Percentiles rank a stretch among this genome's conserved stretches.
Evolutionary conservation across 768 basidiomycete species (phyloP).

Genomic region (Mycena rosella): DNA sequence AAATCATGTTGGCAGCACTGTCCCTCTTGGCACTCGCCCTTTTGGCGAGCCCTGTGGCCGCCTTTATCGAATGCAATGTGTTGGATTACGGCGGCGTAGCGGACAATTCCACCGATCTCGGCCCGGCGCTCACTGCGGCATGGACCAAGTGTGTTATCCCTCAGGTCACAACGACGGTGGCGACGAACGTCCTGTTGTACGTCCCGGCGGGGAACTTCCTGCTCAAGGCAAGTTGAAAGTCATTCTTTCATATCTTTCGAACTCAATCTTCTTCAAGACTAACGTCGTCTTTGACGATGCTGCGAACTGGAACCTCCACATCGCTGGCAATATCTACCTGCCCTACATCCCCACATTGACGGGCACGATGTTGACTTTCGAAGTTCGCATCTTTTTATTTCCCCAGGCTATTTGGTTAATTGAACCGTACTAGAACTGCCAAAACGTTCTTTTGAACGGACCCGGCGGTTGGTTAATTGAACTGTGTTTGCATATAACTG

Average conservation of each 20-base stretch:
- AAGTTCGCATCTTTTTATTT: slow-evolving; percentile 21
- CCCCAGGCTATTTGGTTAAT: background rate
- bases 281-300: slow-evolving; percentile 40
- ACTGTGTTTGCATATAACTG: too few relatives aligned
- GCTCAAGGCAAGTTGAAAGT: too few relatives aligned
- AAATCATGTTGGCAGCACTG: slow-evolving; percentile 16
- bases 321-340: slow-evolving; percentile 38
- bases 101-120: slow-evolving; percentile 40
- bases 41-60: background rate
- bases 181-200: slow-evolving; percentile 37
- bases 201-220: slow-evolving; percentile 43
- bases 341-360: slow-evolving; percentile 37
- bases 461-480: too few relatives aligned
- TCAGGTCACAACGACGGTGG: slow-evolving; percentile 34
- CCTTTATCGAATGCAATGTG: slow-evolving; percentile 42
- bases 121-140: slow-evolving; percentile 41
- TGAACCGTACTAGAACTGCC: slow-evolving; percentile 31
- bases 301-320: slow-evolving; percentile 41
- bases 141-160: slow-evolving; percentile 41
- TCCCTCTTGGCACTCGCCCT: slow-evolving; percentile 27
- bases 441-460: slow-evolving; percentile 39
- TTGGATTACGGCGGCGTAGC: slow-evolving; percentile 36
- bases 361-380: slow-evolving; percentile 42
- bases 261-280: too few relatives aligned
- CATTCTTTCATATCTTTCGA: too few relatives aligned